phyloP scores from a whole-genome alignment of 2,329 filamentous ascomycete genomes.

The Neoscytalidium dimidiatum region DNA sequence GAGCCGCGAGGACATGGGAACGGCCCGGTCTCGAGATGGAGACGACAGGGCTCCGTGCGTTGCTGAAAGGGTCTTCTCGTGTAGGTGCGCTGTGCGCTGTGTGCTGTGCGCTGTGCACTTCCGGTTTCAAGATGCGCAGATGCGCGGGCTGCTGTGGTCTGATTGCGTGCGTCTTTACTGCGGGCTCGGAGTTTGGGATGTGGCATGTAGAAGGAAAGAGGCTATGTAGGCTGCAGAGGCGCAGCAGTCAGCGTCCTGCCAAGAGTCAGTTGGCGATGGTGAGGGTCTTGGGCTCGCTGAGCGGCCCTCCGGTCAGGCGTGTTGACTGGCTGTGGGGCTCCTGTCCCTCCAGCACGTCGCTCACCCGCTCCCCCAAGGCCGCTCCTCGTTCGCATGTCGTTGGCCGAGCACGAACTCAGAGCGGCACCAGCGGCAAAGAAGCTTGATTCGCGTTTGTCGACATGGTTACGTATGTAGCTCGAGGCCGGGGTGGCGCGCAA shows the following conservation, averaged over 20 bases:
- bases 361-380: not conserved
- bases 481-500: conserved; percentile 1
- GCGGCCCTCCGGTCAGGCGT: not conserved
- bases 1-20: not conserved
- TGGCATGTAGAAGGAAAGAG: not conserved
- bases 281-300: not conserved
- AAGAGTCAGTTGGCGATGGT: not conserved
- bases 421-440: not conserved
- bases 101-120: not conserved
- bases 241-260: not conserved
- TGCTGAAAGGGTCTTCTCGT: not conserved
- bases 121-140: conserved; percentile 6
- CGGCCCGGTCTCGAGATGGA: not conserved
- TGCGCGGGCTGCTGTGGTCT: not conserved
- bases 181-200: not conserved
- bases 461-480: not conserved
- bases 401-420: not conserved
- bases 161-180: not conserved
- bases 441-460: not conserved
- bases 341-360: not conserved
- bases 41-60: not conserved
- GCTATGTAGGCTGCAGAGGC: not conserved
- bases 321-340: not conserved
- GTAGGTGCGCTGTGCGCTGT: not conserved
- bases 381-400: not conserved